phyloP scores from a whole-genome alignment of 1,284 basidiomycete species.

The Gomphus bonarii region DNA sequence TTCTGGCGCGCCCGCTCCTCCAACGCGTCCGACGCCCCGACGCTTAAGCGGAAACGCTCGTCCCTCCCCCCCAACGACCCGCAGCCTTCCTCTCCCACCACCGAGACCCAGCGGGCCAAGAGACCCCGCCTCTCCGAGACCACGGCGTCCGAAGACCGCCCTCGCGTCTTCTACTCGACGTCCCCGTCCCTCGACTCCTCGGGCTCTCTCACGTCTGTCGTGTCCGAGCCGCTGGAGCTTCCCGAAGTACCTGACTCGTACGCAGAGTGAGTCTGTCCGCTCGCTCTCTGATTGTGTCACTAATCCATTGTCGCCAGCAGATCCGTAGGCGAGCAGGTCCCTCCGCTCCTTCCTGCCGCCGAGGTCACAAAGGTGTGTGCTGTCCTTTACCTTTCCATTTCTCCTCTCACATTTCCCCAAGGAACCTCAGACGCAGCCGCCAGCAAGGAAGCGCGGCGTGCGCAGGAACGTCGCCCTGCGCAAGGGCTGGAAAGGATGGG shows the following conservation, averaged over 20 bases:
- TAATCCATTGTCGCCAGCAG: neutral
- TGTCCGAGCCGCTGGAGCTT: neutral
- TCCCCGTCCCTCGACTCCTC: neutral
- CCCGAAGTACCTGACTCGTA: neutral
- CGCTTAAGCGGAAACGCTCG: constrained; percentile 1
- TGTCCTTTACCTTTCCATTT: neutral
- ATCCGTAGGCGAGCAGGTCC: neutral
- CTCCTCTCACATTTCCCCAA: neutral
- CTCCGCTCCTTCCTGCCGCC: too few relatives aligned
- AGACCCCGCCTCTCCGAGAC: constrained; percentile 1
- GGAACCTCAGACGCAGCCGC: neutral
- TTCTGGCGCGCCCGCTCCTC: constrained; percentile 6
- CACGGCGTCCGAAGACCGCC: neutral
- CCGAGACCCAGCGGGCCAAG: neutral
- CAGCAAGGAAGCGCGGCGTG: neutral
- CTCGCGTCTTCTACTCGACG: neutral
- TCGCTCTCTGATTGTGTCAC: neutral
- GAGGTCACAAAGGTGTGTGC: neutral
- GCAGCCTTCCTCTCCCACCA: neutral
- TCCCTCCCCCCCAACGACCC: neutral
- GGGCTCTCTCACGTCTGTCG: neutral
- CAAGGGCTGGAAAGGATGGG: constrained; percentile 11
- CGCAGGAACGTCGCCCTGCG: constrained; percentile 6
- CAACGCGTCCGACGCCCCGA: neutral
- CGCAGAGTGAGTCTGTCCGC: neutral